Evolutionary conservation across 345 rosid genomes (phyloP).

Genomic region (Psidium friedrichsthalianum): DNA sequence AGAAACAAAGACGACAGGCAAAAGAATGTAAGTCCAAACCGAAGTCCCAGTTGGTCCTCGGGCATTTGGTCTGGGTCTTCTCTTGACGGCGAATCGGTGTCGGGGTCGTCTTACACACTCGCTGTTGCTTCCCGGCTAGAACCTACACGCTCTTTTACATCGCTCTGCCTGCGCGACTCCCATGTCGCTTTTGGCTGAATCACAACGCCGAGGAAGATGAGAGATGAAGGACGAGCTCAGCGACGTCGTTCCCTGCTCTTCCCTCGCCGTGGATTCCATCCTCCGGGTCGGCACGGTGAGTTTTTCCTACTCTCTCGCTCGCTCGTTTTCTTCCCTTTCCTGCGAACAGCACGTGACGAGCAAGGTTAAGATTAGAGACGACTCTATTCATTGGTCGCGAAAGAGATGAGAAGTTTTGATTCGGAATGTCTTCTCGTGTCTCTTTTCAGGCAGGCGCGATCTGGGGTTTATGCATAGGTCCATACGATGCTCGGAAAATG

Average conservation of each 20-base stretch:
- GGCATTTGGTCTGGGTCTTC: not conserved
- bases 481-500: conserved; percentile 42
- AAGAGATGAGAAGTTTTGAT: not conserved
- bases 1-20: not conserved
- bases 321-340: not conserved
- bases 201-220: conserved; percentile 1
- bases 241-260: conserved; percentile 63
- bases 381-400: not conserved
- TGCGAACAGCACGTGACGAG: not conserved
- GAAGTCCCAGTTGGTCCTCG: not conserved
- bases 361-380: not conserved
- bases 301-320: not conserved
- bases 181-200: not conserved
- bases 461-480: conserved; percentile 60
- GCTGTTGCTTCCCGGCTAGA: not conserved
- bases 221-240: conserved; percentile 45
- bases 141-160: not conserved
- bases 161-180: not conserved
- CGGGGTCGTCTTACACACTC: not conserved
- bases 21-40: not conserved
- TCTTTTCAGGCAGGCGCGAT: conserved; percentile 60
- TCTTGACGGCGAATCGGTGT: not conserved
- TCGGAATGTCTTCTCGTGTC: not conserved
- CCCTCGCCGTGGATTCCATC: conserved; percentile 53
- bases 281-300: conserved; percentile 57